Evolutionary conservation across 2,329 filamentous ascomycete genomes (phyloP).

Genomic region (Alternaria alternata): DNA sequence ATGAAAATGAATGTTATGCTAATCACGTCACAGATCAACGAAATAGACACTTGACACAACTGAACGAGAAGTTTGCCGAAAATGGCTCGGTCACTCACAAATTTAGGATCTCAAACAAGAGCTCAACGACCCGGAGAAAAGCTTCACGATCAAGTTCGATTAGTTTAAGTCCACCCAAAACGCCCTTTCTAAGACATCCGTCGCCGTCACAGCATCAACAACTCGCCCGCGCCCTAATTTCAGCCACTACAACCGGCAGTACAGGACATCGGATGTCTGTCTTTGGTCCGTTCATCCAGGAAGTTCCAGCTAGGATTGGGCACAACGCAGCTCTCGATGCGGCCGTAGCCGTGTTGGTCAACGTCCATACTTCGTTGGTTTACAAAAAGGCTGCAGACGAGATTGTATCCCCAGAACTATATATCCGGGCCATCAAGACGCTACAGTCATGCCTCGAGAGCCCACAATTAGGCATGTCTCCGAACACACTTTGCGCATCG

Average conservation of each 20-base stretch:
- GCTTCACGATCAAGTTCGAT: constrained; percentile 19
- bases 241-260: constrained; percentile 35
- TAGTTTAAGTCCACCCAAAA: constrained; percentile 24
- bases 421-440: constrained; percentile 42
- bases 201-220: constrained; percentile 39
- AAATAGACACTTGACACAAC: constrained; percentile 28
- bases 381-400: constrained; percentile 32
- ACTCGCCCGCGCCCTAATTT: constrained; percentile 39
- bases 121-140: constrained; percentile 9
- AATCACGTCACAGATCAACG: constrained; percentile 19
- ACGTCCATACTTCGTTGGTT: constrained; percentile 38
- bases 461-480: constrained; percentile 38
- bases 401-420: constrained; percentile 38
- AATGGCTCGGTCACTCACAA: constrained; percentile 41
- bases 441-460: constrained; percentile 41
- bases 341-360: constrained; percentile 41
- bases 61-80: constrained; percentile 36
- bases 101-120: constrained; percentile 35
- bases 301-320: constrained; percentile 42
- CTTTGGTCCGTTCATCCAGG: constrained; percentile 43
- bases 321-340: constrained; percentile 44
- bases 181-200: constrained; percentile 30
- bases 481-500: constrained; percentile 46
- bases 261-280: constrained; percentile 42
- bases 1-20: background rate